phyloP scores from a whole-genome alignment of 768 basidiomycete species.

The Leccinum olivaceopallidum region DNA sequence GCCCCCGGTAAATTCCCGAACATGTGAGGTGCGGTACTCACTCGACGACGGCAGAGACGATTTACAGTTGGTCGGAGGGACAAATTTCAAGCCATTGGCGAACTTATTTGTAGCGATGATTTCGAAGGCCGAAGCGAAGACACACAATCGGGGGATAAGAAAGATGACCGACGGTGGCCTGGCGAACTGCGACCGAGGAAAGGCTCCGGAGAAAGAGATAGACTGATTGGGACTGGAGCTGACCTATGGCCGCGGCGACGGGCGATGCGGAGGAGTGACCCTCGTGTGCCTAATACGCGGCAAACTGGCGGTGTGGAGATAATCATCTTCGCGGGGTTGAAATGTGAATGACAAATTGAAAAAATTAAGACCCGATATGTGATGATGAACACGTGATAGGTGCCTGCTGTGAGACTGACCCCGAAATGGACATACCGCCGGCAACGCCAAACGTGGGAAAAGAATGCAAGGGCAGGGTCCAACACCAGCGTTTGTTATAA shows the following conservation, averaged over 20 bases:
- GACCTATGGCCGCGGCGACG: background rate
- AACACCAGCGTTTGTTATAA: slow-evolving; percentile 37
- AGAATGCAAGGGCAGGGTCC: slow-evolving; percentile 35
- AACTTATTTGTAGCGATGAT: background rate
- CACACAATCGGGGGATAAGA: slow-evolving; percentile 8
- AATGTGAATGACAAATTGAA: slow-evolving; percentile 12
- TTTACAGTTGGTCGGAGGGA: background rate
- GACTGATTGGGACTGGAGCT: background rate
- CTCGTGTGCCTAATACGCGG: background rate
- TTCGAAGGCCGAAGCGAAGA: background rate
- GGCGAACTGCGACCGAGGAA: slow-evolving; percentile 5
- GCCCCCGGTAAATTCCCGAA: slow-evolving; percentile 3
- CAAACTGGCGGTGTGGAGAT: slow-evolving; percentile 12
- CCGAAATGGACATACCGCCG: slow-evolving; percentile 35
- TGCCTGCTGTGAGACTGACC: slow-evolving; percentile 26
- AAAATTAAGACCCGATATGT: slow-evolving; percentile 21
- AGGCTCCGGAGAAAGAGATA: slow-evolving; percentile 4
- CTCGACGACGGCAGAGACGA: background rate
- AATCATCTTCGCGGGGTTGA: slow-evolving; percentile 26
- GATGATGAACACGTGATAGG: slow-evolving; percentile 27
- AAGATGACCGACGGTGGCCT: slow-evolving; percentile 11
- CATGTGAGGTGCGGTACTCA: background rate
- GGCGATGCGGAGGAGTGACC: slow-evolving; percentile 8
- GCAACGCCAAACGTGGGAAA: slow-evolving; percentile 38
- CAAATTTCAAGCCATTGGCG: slow-evolving; percentile 2